These are phyloP conservation scores for Stachybotrys chlorohalonatus DNA, from an alignment of 2,329 filamentous ascomycete genomes.

Conservation along the genomic window DNA sequence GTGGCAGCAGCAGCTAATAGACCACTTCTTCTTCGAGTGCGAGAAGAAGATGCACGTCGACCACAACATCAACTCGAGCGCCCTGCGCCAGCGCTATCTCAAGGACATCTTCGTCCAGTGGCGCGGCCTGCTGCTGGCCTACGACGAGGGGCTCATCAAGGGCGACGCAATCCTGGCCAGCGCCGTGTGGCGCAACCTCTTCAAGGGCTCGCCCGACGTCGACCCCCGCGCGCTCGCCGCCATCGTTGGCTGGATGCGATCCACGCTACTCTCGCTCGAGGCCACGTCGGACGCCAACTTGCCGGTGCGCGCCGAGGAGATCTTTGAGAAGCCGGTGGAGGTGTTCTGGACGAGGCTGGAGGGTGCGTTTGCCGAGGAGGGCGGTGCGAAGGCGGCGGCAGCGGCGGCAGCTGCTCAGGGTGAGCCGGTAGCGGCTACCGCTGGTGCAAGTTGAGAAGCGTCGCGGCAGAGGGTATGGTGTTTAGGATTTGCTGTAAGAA, in stretches of 20 bases:
- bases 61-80: conserved; percentile 58
- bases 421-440: conserved; percentile 6
- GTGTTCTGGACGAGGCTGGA: conserved; percentile 37
- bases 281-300: conserved; percentile 36
- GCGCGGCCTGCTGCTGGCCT: conserved; percentile 76
- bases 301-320: conserved; percentile 17
- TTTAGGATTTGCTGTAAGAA: not conserved
- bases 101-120: conserved; percentile 93
- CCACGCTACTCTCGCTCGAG: conserved; percentile 37
- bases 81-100: conserved; percentile 54
- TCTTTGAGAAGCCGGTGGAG: conserved; percentile 25
- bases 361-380: conserved; percentile 25
- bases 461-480: not conserved
- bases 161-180: conserved; percentile 70
- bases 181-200: conserved; percentile 90
- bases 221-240: conserved; percentile 42
- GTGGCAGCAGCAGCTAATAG: conserved; percentile 85
- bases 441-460: conserved; percentile 1
- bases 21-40: conserved; percentile 90
- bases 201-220: conserved; percentile 56
- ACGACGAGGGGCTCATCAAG: conserved; percentile 71
- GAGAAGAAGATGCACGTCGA: conserved; percentile 75
- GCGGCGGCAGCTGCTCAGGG: not conserved
- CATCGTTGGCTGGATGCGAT: conserved; percentile 48
- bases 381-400: conserved; percentile 10